A percentile compares a stretch with the other conserved stretches of the same genome.
These are phyloP conservation scores for Hansenula anomala DNA, from an alignment of 1,139 yeast species.

Conservation along the genomic window DNA sequence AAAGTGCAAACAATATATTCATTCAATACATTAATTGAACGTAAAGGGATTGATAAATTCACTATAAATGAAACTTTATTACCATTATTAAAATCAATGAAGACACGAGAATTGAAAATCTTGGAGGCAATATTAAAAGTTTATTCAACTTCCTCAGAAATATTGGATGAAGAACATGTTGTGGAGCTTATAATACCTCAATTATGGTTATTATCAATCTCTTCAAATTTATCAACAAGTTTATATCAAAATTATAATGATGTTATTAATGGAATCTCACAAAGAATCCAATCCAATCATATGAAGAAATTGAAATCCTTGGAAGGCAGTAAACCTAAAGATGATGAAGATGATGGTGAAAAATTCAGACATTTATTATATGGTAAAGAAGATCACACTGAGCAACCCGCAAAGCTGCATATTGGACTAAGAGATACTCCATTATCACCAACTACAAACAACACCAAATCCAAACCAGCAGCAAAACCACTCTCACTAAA, in stretches of 20 bases:
- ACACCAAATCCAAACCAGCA: constrained; percentile 9
- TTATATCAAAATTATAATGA: constrained; percentile 36
- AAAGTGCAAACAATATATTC: constrained; percentile 67
- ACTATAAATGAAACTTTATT: constrained; percentile 72
- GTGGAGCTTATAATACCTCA: constrained; percentile 47
- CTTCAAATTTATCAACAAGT: constrained; percentile 32
- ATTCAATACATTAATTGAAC: constrained; percentile 53
- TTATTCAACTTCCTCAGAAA: constrained; percentile 39
- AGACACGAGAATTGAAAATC: constrained; percentile 71
- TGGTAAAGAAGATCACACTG: constrained; percentile 13
- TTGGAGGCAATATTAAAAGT: constrained; percentile 51
- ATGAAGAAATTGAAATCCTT: constrained; percentile 20
- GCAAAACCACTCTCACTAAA: constrained; percentile 16
- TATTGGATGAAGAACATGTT: constrained; percentile 36
- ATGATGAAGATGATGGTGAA: constrained; percentile 16
- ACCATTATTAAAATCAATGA: constrained; percentile 69
- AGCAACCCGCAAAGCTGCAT: constrained; percentile 16
- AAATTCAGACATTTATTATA: constrained; percentile 16
- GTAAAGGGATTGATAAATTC: constrained; percentile 62
- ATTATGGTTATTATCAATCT: constrained; percentile 41
- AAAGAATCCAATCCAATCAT: constrained; percentile 32
- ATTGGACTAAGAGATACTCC: constrained; percentile 18
- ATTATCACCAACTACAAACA: constrained; percentile 20
- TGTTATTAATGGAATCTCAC: constrained; percentile 31
- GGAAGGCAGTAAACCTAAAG: constrained; percentile 13